A percentile compares a stretch with the other conserved stretches of the same genome.
Evolutionary conservation across 2,329 filamentous ascomycete species (phyloP).

Genomic region (Colletotrichum liriopes): DNA sequence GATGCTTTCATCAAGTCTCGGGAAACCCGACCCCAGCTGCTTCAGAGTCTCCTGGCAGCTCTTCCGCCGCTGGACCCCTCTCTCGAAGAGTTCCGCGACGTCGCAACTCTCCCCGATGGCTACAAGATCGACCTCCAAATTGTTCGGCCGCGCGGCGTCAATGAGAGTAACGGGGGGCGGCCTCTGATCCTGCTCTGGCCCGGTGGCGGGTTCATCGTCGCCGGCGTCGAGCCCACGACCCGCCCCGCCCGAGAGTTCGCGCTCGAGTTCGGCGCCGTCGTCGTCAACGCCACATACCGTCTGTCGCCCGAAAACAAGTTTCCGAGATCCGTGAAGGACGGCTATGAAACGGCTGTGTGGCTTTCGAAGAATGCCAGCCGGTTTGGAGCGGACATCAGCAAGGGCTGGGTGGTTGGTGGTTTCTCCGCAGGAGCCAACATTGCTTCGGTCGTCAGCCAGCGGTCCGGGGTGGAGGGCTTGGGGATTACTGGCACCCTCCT

Average conservation of each 20-base stretch:
- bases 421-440: constrained; percentile 68
- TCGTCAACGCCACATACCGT: constrained; percentile 65
- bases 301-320: constrained; percentile 67
- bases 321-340: constrained; percentile 62
- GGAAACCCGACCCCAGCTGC: constrained; percentile 20
- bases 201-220: constrained; percentile 29
- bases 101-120: constrained; percentile 31
- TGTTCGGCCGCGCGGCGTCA: constrained; percentile 22
- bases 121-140: constrained; percentile 31
- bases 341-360: constrained; percentile 57
- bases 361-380: constrained; percentile 50
- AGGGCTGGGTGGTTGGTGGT: constrained; percentile 66
- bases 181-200: constrained; percentile 28
- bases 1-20: constrained; percentile 21
- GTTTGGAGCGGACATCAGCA: constrained; percentile 53
- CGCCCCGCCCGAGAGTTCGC: constrained; percentile 41
- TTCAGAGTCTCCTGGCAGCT: constrained; percentile 28
- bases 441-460: constrained; percentile 61
- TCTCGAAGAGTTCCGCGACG: constrained; percentile 34
- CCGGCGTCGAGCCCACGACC: constrained; percentile 34
- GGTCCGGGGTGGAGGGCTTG: constrained; percentile 55
- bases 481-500: constrained; percentile 34
- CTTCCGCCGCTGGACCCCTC: constrained; percentile 27
- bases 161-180: neutral
- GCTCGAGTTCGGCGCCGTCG: constrained; percentile 49